phyloP scores from a whole-genome alignment of 2,329 filamentous ascomycete genomes.

The Cercospora sp. region DNA sequence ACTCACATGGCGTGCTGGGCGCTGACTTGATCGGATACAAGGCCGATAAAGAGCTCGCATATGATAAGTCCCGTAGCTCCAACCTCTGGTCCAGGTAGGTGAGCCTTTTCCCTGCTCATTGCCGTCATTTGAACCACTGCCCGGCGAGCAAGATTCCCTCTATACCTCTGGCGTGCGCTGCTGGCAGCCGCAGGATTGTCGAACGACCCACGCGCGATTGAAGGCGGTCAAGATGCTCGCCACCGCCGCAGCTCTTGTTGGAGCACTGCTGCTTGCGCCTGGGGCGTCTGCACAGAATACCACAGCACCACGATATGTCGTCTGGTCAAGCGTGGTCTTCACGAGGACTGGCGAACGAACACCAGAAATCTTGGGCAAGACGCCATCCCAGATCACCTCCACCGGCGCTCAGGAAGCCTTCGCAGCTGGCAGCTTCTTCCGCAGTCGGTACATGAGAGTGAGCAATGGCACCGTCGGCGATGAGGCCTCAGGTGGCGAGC shows the following conservation, averaged over 20 bases:
- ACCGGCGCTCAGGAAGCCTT: constrained; percentile 58
- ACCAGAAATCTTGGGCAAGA: constrained; percentile 43
- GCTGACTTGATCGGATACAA: constrained; percentile 2
- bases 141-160: constrained; percentile 1
- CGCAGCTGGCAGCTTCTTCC: constrained; percentile 52
- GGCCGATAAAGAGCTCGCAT: constrained; percentile 26
- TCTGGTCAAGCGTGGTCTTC: constrained; percentile 55
- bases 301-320: constrained; percentile 33
- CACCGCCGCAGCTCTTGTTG: constrained; percentile 24
- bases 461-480: constrained; percentile 21
- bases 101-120: constrained; percentile 8
- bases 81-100: constrained; percentile 18
- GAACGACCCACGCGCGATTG: background rate
- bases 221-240: constrained; percentile 25
- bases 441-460: constrained; percentile 53
- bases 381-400: constrained; percentile 49
- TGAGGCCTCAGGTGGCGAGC: constrained; percentile 37
- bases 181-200: constrained; percentile 7
- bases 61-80: constrained; percentile 13
- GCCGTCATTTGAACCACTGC: background rate
- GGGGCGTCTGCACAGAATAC: constrained; percentile 17
- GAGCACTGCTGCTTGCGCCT: constrained; percentile 25
- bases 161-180: background rate
- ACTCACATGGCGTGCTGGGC: constrained; percentile 12
- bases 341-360: constrained; percentile 58